Percentiles rank a stretch among this genome's conserved stretches.
Conservation (phyloP, 2,329 filamentous ascomycete genomes). For the Monosporascus ibericus region DNA sequence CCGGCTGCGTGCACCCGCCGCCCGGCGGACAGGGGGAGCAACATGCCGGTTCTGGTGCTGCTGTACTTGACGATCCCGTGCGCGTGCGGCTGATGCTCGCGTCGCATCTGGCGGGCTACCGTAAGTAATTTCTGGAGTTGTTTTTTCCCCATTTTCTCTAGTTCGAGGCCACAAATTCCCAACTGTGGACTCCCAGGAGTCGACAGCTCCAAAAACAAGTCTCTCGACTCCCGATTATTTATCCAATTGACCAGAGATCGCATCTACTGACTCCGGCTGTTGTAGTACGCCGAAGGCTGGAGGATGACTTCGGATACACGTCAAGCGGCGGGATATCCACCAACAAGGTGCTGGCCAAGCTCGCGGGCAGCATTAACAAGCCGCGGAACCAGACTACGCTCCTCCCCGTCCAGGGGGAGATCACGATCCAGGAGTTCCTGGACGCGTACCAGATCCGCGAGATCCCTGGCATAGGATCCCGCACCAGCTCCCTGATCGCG, state of each 20-base stretch:
- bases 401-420: constrained; percentile 53
- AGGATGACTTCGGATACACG: constrained; percentile 75
- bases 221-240: too few species aligned
- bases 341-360: constrained; percentile 79
- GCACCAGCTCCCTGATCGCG: constrained; percentile 63
- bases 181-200: too few species aligned
- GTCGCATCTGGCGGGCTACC: constrained; percentile 71
- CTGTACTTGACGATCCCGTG: constrained; percentile 27
- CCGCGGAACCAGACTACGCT: constrained; percentile 83
- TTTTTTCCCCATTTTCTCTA: constrained; percentile 11
- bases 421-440: constrained; percentile 59
- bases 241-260: too few species aligned
- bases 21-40: neutral
- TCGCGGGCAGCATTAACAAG: constrained; percentile 79
- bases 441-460: constrained; percentile 70
- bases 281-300: constrained; percentile 59
- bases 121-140: too few species aligned
- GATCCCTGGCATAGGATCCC: constrained; percentile 81
- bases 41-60: constrained; percentile 15
- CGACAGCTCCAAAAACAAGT: too few species aligned
- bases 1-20: constrained; percentile 48
- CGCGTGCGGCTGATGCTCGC: constrained; percentile 64
- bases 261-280: too few species aligned
- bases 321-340: constrained; percentile 83
- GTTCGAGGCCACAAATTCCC: too few species aligned